A percentile compares a stretch with the other conserved stretches of the same genome.
Conservation (phyloP, 768 basidiomycete species). For the Boletus huronensis region DNA sequence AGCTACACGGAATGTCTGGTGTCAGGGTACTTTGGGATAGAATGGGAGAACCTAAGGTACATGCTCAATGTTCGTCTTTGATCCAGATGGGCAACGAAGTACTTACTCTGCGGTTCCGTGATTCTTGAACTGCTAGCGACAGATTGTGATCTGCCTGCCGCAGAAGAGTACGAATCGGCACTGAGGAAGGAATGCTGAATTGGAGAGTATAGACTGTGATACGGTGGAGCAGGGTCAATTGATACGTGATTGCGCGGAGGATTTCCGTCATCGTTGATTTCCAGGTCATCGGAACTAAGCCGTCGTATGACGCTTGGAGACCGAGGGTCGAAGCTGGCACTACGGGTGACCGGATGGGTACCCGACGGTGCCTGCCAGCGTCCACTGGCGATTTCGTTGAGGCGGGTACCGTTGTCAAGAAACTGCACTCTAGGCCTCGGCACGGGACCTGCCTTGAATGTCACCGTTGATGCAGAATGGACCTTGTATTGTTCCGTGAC, state of each 20-base stretch:
- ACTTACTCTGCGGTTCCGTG: conserved; percentile 11
- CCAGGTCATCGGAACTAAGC: conserved; percentile 9
- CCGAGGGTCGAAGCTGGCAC: conserved; percentile 11
- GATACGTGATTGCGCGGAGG: neutral
- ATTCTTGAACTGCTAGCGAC: conserved; percentile 10
- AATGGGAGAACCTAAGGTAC: conserved; percentile 10
- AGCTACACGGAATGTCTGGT: conserved; percentile 2
- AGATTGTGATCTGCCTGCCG: conserved; percentile 5
- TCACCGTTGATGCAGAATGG: conserved; percentile 65
- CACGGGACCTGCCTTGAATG: conserved; percentile 61
- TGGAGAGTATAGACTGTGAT: conserved; percentile 16
- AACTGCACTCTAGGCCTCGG: conserved; percentile 19
- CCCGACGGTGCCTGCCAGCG: neutral
- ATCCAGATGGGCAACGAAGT: neutral
- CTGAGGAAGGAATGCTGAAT: neutral
- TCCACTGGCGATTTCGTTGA: neutral
- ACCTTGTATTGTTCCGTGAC: conserved; percentile 75
- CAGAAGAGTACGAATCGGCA: neutral
- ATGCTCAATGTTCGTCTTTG: neutral
- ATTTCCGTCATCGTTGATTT: neutral
- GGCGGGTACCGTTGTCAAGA: neutral
- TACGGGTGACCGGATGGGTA: neutral
- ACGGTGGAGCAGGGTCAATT: conserved; percentile 32
- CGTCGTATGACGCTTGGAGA: conserved; percentile 7
- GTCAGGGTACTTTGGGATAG: neutral